A percentile compares a stretch with the other conserved stretches of the same genome.
Conservation (phyloP, 768 basidiomycete genomes). For the Lyophyllum decastes region DNA sequence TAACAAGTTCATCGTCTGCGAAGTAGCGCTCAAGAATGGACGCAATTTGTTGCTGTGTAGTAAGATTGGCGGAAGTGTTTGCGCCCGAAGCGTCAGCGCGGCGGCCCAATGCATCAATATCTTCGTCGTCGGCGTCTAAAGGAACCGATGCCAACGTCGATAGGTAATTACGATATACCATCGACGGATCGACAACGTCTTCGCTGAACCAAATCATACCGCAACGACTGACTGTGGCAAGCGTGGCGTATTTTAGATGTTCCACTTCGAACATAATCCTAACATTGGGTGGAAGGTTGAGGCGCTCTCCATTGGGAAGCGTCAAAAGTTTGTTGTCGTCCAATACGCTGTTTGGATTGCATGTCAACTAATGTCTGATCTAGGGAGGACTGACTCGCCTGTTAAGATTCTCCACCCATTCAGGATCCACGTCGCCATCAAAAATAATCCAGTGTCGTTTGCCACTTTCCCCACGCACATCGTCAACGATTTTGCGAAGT, state of each 20-base stretch:
- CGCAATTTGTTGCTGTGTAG: constrained; percentile 76
- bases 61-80: constrained; percentile 60
- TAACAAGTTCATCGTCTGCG: constrained; percentile 78
- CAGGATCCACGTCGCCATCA: constrained; percentile 98
- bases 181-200: constrained; percentile 85
- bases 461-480: constrained; percentile 94
- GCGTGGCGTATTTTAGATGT: constrained; percentile 94
- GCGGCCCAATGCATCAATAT: constrained; percentile 64
- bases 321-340: constrained; percentile 99
- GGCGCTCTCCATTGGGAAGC: constrained; percentile 95
- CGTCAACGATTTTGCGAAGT: constrained; percentile 95
- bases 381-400: constrained; percentile 58
- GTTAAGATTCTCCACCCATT: constrained; percentile 99
- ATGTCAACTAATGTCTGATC: constrained; percentile 1
- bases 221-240: constrained; percentile 98
- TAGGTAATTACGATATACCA: constrained; percentile 92
- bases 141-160: constrained; percentile 71
- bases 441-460: constrained; percentile 99
- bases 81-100: constrained; percentile 55
- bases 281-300: constrained; percentile 94
- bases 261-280: constrained; percentile 99
- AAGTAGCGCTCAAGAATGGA: constrained; percentile 82
- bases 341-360: constrained; percentile 67
- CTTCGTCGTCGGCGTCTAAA: constrained; percentile 90
- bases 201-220: constrained; percentile 99